phyloP scores from a whole-genome alignment of 768 basidiomycete species.

The Leucosporidium yakuticum region DNA sequence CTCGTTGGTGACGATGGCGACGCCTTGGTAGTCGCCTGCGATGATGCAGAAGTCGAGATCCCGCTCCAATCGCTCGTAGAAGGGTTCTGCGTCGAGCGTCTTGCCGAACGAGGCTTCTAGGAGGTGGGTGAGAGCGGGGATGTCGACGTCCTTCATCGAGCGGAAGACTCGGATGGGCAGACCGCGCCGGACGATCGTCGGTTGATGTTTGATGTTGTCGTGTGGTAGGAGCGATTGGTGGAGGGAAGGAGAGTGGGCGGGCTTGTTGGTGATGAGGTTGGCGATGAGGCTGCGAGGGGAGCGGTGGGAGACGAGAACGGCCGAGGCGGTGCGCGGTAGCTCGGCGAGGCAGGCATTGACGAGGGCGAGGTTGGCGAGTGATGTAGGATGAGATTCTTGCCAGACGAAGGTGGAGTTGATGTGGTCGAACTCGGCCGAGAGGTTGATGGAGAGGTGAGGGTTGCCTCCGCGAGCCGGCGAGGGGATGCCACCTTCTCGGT shows the following conservation, averaged over 20 bases:
- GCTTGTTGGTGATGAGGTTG: constrained; percentile 96
- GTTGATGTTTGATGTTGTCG: constrained; percentile 80
- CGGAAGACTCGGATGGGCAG: constrained; percentile 78
- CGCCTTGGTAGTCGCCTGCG: constrained; percentile 90
- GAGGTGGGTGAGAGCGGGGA: constrained; percentile 64
- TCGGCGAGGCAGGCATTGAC: constrained; percentile 78
- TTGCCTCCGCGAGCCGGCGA: constrained; percentile 92
- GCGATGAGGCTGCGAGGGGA: constrained; percentile 91
- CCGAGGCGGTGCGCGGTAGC: constrained; percentile 90
- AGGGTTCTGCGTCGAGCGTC: constrained; percentile 62
- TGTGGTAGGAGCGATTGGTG: constrained; percentile 81
- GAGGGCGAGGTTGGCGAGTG: constrained; percentile 76
- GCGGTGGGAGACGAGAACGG: constrained; percentile 94
- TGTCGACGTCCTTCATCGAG: constrained; percentile 57
- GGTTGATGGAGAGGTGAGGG: constrained; percentile 92
- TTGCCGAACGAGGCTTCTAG: constrained; percentile 82
- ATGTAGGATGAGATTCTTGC: constrained; percentile 70
- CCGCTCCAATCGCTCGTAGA: constrained; percentile 69
- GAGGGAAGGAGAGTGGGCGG: constrained; percentile 87
- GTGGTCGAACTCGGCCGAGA: constrained; percentile 75
- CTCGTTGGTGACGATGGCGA: constrained; percentile 80
- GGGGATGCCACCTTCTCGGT: constrained; percentile 90
- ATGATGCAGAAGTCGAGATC: constrained; percentile 85
- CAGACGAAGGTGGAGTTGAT: constrained; percentile 87
- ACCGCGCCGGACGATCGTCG: constrained; percentile 84